Evolutionary conservation across 2,329 filamentous ascomycete genomes (phyloP), one percentile per base, ranked within the genome.

Genomic region (Sporothrix phasma): DNA sequence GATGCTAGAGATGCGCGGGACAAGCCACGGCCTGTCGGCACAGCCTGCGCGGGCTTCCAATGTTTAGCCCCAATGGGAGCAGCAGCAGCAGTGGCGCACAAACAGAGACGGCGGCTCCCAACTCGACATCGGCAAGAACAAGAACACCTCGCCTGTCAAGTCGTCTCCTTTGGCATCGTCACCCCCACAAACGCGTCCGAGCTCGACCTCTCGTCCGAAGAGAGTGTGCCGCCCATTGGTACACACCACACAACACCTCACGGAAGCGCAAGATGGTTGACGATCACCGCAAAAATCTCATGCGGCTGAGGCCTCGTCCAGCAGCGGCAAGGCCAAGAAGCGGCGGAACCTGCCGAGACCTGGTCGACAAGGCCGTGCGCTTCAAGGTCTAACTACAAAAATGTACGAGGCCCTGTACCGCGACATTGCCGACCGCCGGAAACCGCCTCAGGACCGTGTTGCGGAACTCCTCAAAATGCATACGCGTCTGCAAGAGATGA

Each of bases 161-260:
- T 87, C 85, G 2, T 87, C 85, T 10, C 85, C 84, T 3, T 75
- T 87, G 19, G 84, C 84, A n/a, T 84, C 84, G 1, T 87, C 84
- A 6, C 84, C 84, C 13, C 84, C 84, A 86, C 84, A 7, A 87
- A 87, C 67, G 85, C 84, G 0, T 86, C 84, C 1, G 84, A 87
- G 64, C 74, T 86, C 43, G 84, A 85, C 34, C 76, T 68, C 34
- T 51, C 73, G 45, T 65, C 67, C 22, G 69, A 69, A 37, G 69
- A 70, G 39, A 68, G 66, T 26, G 65, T 70, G 31, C 67, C 68
- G 7, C 68, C 66, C 5, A 76, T 51, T 67, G 72, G 59, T 66
- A 71, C n/a, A n/a, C 70, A 64, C 45, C 56, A n/a, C n/a, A n/a
- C n/a, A 67, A 58, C 45, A 66, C 63, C 1, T 31, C 61, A 1